A percentile compares a stretch with the other conserved stretches of the same genome.
These are phyloP conservation scores for Epichloe amarillans DNA, from an alignment of 2,329 filamentous ascomycete genomes.

Conservation along the genomic window DNA sequence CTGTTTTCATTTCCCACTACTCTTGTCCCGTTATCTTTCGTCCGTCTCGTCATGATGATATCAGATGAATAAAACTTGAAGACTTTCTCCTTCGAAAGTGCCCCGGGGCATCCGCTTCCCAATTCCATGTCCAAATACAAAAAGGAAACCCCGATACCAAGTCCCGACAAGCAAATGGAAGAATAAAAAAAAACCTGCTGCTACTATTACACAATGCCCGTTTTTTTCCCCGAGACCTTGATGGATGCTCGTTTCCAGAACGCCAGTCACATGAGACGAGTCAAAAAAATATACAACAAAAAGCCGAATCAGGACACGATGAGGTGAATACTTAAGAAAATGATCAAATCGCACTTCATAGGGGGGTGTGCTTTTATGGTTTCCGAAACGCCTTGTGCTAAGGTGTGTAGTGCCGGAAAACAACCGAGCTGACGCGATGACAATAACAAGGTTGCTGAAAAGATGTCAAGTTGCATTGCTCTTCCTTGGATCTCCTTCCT, in stretches of 20 bases:
- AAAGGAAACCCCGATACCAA: background rate
- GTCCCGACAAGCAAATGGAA: background rate
- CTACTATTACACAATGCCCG: slow-evolving; percentile 2
- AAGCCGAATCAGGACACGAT: background rate
- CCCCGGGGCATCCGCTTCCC: background rate
- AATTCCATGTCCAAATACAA: background rate
- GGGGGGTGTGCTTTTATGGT: background rate
- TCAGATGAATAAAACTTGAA: background rate
- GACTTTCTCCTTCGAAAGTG: background rate
- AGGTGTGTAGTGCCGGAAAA: background rate
- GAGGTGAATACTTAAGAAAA: slow-evolving; percentile 1
- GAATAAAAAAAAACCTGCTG: background rate
- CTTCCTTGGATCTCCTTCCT: background rate
- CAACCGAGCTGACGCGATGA: background rate
- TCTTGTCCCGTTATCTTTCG: background rate
- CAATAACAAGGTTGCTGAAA: background rate
- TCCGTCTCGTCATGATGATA: background rate
- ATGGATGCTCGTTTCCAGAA: slow-evolving; percentile 1
- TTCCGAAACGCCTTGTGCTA: background rate
- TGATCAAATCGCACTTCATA: background rate
- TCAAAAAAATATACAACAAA: background rate
- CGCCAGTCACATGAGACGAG: slow-evolving; percentile 3
- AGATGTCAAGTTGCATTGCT: background rate
- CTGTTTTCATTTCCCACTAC: background rate
- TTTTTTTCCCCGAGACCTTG: background rate